Evolutionary conservation across 2,329 filamentous ascomycete genomes (phyloP).

Genomic region (Bipolaris bicolor): DNA sequence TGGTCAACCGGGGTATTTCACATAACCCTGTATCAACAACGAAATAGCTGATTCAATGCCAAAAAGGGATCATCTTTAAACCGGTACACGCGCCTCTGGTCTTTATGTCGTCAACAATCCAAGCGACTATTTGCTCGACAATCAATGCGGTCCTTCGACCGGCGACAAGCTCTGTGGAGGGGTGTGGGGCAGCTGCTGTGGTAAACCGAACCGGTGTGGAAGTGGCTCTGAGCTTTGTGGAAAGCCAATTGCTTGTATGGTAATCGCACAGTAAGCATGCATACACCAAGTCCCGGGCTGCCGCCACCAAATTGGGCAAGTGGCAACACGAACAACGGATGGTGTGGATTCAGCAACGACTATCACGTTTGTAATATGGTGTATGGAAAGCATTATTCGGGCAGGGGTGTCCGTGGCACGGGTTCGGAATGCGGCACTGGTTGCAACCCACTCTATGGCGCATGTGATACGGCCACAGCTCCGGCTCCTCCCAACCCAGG

Average conservation of each 20-base stretch:
- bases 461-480: background rate
- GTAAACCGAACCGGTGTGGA: background rate
- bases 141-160: constrained; percentile 15
- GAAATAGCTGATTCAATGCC: background rate
- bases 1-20: background rate
- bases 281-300: constrained; percentile 2
- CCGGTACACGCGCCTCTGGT: constrained; percentile 8
- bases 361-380: background rate
- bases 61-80: background rate
- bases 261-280: background rate
- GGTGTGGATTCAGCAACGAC: background rate
- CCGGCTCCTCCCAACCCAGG: background rate
- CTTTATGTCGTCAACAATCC: constrained; percentile 1
- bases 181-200: constrained; percentile 22
- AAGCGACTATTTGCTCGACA: constrained; percentile 27
- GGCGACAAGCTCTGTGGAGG: constrained; percentile 19
- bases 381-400: background rate
- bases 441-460: background rate
- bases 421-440: background rate
- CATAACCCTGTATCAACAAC: background rate
- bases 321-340: background rate
- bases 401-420: background rate
- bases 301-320: background rate
- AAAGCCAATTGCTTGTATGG: background rate
- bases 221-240: background rate